phyloP scores from a whole-genome alignment of 345 rosid genomes.

The Triadica sebifera region DNA sequence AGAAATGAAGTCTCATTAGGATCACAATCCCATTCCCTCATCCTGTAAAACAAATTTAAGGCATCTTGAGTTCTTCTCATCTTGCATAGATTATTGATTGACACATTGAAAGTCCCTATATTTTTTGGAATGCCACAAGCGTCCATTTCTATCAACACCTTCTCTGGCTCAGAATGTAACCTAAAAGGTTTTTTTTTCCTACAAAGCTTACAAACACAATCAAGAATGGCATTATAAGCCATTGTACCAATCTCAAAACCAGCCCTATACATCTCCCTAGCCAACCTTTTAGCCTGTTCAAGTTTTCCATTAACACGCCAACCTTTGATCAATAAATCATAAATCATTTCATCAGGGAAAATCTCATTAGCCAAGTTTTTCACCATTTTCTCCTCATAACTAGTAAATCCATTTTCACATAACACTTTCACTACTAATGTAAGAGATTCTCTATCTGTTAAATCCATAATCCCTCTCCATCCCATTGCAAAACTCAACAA shows the following conservation, averaged over 20 bases:
- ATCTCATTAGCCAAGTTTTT: slow-evolving; percentile 73
- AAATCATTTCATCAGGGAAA: slow-evolving; percentile 76
- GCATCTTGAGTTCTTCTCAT: slow-evolving; percentile 81
- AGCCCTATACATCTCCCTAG: slow-evolving; percentile 90
- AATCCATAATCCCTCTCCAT: slow-evolving; percentile 80
- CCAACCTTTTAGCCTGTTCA: slow-evolving; percentile 84
- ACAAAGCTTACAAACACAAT: slow-evolving; percentile 89
- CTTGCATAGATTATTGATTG: slow-evolving; percentile 73
- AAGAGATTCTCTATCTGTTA: slow-evolving; percentile 58
- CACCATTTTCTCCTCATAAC: slow-evolving; percentile 84
- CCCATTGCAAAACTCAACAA: slow-evolving; percentile 59
- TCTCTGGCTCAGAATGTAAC: slow-evolving; percentile 63
- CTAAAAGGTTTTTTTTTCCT: slow-evolving; percentile 76
- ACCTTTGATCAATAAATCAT: slow-evolving; percentile 82
- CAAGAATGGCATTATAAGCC: slow-evolving; percentile 72
- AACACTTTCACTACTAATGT: slow-evolving; percentile 63
- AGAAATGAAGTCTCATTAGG: slow-evolving; percentile 63
- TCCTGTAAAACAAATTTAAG: slow-evolving; percentile 59
- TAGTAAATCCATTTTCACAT: slow-evolving; percentile 71
- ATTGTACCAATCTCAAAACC: slow-evolving; percentile 75
- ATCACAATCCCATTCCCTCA: slow-evolving; percentile 89
- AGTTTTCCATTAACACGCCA: slow-evolving; percentile 87
- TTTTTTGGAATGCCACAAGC: slow-evolving; percentile 80
- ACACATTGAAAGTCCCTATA: slow-evolving; percentile 77
- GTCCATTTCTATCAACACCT: slow-evolving; percentile 85